Evolutionary conservation across 352 stramenopile genomes (phyloP), one percentile per base, ranked within the genome.

Genomic region (Chrysophaeum taylorii): DNA sequence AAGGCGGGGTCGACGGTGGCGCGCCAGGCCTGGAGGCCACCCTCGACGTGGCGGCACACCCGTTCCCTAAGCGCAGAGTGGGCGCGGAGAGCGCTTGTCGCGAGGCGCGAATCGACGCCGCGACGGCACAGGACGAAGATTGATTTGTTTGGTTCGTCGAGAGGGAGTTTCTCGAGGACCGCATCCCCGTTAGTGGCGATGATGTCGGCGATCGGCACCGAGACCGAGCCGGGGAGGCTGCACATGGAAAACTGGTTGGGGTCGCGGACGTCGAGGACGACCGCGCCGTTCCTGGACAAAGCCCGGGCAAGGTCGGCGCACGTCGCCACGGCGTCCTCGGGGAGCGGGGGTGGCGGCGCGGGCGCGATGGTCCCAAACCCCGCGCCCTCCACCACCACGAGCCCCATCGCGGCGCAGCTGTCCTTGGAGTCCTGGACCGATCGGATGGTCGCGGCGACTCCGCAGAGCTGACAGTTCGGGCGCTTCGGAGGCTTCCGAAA

Each of bases 101-200:
- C 74, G 14, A 64, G 29, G 1, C 63, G 43, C 31, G 78, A 82
- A 54, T 81, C 74, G 43, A 74, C 64, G 29, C 78, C 78, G 38
- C 78, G 67, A 2, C 78, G 70, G 62, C 78, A 82, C 27, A 82
- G n/a, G 37, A 77, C 75, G 66, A 76, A 82, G 35, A 82, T 39
- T 12, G 5, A 12, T 7, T 2, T 39, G 52, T 9, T 38, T 2
- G 7, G 16, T 4, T 9, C n/a, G n/a, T 54, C 12, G 21, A 25
- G 25, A 15, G 39, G 7, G 7, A 36, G 5, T 35, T 9, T 23
- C 4, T 15, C 4, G 7, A 31, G 5, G 9, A n/a, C 25, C 5
- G 14, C 52, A 9, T 25, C 27, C 7, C 7, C 9, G 27, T 35
- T n/a, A n/a, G n/a, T n/a, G n/a, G n/a, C 52, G 7, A 63, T 9